phyloP scores from a whole-genome alignment of 1,139 yeast genomes.

The Blastobotrys buckinghamii region DNA sequence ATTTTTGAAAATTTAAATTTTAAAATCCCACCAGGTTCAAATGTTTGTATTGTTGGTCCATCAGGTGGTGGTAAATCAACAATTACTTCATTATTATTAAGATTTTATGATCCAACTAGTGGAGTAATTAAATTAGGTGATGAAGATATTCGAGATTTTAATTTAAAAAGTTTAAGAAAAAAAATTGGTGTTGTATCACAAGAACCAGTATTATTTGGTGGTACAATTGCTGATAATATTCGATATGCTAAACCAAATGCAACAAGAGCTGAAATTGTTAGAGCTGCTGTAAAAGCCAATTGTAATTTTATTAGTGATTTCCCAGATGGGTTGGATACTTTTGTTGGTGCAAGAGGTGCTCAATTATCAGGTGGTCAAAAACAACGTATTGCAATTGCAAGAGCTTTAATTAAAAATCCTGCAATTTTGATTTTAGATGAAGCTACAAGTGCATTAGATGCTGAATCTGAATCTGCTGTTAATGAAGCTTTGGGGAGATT shows the following conservation, averaged over 20 bases:
- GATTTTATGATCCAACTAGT: constrained; percentile 71
- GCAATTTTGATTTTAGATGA: constrained; percentile 69
- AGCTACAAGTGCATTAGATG: constrained; percentile 79
- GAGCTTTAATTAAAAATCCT: constrained; percentile 72
- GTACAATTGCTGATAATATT: constrained; percentile 81
- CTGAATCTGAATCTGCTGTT: constrained; percentile 81
- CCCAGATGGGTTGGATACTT: constrained; percentile 78
- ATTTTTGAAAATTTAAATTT: constrained; percentile 64
- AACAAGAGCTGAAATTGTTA: constrained; percentile 53
- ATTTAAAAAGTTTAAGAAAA: constrained; percentile 66
- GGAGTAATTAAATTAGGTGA: constrained; percentile 69
- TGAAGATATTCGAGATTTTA: constrained; percentile 58
- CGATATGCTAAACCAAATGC: constrained; percentile 63
- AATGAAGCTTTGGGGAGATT: constrained; percentile 54
- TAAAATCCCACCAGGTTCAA: constrained; percentile 72
- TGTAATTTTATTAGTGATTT: constrained; percentile 68
- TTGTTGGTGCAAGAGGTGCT: constrained; percentile 82
- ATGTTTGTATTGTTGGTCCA: constrained; percentile 93
- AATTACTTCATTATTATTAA: constrained; percentile 65
- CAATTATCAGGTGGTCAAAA: constrained; percentile 86
- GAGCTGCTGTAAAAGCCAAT: constrained; percentile 75
- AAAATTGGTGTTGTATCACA: constrained; percentile 87
- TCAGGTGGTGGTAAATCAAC: constrained; percentile 96
- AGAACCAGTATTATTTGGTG: constrained; percentile 89
- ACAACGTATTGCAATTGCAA: constrained; percentile 77